These are phyloP conservation scores for Salix suchowensis DNA, from an alignment of 345 rosid genomes.

Conservation along the genomic window DNA sequence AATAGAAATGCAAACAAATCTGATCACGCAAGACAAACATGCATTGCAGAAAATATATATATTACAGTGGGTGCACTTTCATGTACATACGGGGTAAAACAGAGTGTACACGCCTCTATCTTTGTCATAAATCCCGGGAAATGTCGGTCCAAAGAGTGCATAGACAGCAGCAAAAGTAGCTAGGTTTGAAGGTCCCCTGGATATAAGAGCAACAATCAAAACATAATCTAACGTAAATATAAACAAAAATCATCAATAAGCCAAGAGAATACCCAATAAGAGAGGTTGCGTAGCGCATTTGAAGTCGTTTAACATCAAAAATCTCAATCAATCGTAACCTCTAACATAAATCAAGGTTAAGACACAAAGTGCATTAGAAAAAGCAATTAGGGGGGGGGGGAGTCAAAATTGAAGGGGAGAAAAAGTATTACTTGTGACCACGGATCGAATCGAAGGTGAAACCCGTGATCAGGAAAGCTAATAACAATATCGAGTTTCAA, in stretches of 20 bases:
- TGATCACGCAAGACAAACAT: background rate
- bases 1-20: slow-evolving; percentile 7
- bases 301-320: slow-evolving; percentile 85
- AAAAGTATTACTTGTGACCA: slow-evolving; percentile 80
- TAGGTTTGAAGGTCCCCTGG: slow-evolving; percentile 74
- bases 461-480: slow-evolving; percentile 96
- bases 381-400: background rate
- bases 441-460: slow-evolving; percentile 94
- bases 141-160: slow-evolving; percentile 91
- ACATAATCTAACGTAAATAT: background rate
- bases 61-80: background rate
- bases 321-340: slow-evolving; percentile 87
- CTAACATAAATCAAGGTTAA: slow-evolving; percentile 34
- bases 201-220: slow-evolving; percentile 4
- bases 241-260: background rate
- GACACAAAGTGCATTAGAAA: background rate
- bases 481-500: slow-evolving; percentile 82
- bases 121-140: slow-evolving; percentile 87
- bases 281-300: slow-evolving; percentile 84
- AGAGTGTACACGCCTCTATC: slow-evolving; percentile 81
- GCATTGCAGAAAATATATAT: background rate
- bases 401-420: background rate
- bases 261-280: slow-evolving; percentile 59
- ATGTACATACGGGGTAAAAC: slow-evolving; percentile 73
- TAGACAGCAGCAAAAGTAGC: slow-evolving; percentile 96